Conservation (phyloP, 805 yeast genomes). For the Wickerhamiella dianesei region DNA sequence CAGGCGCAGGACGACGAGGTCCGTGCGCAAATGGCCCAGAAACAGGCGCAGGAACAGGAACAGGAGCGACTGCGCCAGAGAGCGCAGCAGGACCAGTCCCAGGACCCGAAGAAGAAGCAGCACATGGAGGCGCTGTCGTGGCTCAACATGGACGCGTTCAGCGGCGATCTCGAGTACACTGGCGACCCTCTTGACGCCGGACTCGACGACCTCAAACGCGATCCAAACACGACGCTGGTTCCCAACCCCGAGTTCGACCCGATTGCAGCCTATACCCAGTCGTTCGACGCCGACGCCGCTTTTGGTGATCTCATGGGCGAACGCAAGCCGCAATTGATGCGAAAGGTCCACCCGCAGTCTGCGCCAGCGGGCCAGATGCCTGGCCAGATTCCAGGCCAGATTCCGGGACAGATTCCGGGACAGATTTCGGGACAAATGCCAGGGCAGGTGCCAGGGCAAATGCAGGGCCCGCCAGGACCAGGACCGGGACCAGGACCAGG, state of each 20-base stretch:
- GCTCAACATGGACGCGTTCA: slow-evolving; percentile 16
- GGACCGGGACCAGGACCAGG: background rate
- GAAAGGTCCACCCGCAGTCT: background rate
- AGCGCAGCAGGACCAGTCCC: slow-evolving; percentile 1
- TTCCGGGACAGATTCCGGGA: too few species aligned
- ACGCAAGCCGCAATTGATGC: background rate
- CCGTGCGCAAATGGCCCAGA: background rate
- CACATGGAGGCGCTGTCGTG: slow-evolving; percentile 11
- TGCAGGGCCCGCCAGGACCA: background rate
- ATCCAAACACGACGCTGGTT: background rate
- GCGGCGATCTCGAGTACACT: slow-evolving; percentile 6
- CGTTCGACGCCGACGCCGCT: background rate
- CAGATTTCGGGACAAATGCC: background rate
- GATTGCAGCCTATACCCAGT: slow-evolving; percentile 1
- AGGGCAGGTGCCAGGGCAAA: background rate
- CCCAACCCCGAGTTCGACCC: background rate
- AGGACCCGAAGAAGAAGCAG: slow-evolving; percentile 3
- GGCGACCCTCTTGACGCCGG: background rate
- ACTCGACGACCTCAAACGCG: background rate
- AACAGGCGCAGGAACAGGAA: background rate
- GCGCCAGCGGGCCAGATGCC: background rate
- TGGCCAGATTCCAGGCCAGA: background rate
- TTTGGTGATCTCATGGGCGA: background rate
- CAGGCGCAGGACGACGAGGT: background rate
- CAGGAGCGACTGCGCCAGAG: slow-evolving; percentile 1